A percentile compares a stretch with the other conserved stretches of the same genome.
phyloP scores from a whole-genome alignment of 305 asterid species.

The Coffea humblotiana region DNA sequence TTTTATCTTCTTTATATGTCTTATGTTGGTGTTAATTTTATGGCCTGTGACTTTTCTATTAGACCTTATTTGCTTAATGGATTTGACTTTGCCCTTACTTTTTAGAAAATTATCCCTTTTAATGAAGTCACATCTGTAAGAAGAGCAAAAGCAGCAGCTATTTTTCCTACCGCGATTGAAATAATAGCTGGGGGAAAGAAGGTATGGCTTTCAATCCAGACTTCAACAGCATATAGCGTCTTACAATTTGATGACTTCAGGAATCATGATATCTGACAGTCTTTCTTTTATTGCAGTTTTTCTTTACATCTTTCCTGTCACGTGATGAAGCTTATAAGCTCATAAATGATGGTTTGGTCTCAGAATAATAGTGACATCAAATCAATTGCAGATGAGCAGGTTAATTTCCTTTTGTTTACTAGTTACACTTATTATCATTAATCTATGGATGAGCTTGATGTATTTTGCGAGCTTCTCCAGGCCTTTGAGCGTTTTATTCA shows the following conservation, averaged over 20 bases:
- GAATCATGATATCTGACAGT: constrained; percentile 17
- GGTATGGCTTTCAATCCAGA: constrained; percentile 36
- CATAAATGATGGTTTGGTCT: constrained; percentile 83
- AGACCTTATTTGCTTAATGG: constrained; percentile 20
- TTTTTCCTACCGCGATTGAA: constrained; percentile 97
- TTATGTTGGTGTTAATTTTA: constrained; percentile 6
- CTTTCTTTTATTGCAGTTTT: constrained; percentile 61
- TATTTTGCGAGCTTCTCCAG: not conserved
- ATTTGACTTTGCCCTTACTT: constrained; percentile 18
- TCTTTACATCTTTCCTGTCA: constrained; percentile 90
- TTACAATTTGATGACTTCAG: not conserved
- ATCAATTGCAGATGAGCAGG: constrained; percentile 52
- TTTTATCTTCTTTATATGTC: not conserved
- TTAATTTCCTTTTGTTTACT: constrained; percentile 20
- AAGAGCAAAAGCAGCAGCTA: constrained; percentile 89
- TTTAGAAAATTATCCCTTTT: constrained; percentile 77
- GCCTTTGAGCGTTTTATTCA: not conserved
- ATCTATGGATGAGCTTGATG: not conserved
- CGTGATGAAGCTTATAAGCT: constrained; percentile 99
- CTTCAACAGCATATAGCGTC: not conserved
- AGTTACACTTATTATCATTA: not conserved
- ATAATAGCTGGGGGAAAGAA: constrained; percentile 79
- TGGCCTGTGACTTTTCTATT: not conserved
- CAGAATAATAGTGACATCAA: constrained; percentile 46
- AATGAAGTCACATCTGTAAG: constrained; percentile 73